A percentile compares a stretch with the other conserved stretches of the same genome.
phyloP scores from a whole-genome alignment of 192 early-diverging fungal species.

The Jimgerdemannia flammicorona region DNA sequence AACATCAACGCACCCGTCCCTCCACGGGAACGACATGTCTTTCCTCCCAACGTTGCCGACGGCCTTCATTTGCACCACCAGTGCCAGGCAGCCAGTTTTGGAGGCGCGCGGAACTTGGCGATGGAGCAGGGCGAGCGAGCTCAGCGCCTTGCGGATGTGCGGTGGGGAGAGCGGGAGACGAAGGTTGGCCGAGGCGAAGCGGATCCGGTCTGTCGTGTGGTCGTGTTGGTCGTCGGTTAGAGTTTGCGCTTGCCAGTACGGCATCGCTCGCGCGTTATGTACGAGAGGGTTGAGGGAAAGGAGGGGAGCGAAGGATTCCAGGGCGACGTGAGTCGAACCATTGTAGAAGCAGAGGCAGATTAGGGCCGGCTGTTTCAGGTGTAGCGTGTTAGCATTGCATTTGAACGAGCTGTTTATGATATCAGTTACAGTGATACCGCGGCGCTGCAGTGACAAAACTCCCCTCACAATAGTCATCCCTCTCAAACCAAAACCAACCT shows the following conservation, averaged over 20 bases:
- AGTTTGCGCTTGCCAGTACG: constrained; percentile 15
- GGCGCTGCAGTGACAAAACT: too few species aligned
- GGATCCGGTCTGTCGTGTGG: constrained; percentile 3
- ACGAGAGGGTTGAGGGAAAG: constrained; percentile 1
- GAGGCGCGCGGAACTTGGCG: neutral
- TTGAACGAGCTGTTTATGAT: too few species aligned
- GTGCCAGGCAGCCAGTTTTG: constrained; percentile 4
- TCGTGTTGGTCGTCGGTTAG: neutral
- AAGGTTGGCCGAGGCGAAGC: constrained; percentile 15
- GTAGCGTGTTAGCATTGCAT: neutral
- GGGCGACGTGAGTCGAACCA: constrained; percentile 7
- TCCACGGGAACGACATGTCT: constrained; percentile 21
- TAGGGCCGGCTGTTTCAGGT: neutral
- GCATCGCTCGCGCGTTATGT: constrained; percentile 2
- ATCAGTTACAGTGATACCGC: too few species aligned
- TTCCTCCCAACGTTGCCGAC: constrained; percentile 3
- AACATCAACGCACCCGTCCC: constrained; percentile 19
- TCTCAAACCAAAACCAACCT: neutral
- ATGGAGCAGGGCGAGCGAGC: constrained; percentile 6
- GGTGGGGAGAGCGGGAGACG: constrained; percentile 3
- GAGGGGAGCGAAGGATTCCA: constrained; percentile 13
- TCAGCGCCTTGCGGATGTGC: constrained; percentile 4
- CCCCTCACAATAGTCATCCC: too few species aligned
- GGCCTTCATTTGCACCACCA: constrained; percentile 18
- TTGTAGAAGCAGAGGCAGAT: constrained; percentile 16